Base-by-base conservation (phyloP, 495 filamentous ascomycete genomes). In the Penicillium pulvis region DNA sequence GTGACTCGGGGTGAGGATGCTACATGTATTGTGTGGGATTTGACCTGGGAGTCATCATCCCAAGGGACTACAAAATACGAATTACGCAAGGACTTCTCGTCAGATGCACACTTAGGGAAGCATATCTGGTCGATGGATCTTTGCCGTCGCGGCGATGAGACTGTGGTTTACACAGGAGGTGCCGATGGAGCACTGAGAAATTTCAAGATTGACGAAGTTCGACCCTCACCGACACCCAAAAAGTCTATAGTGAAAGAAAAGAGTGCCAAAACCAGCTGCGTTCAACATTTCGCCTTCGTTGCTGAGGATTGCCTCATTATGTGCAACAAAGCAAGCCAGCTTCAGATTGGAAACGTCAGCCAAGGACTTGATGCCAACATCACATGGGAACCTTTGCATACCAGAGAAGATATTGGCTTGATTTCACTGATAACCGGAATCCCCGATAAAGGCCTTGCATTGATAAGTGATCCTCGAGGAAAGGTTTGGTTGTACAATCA, bases 111-210 rank as follows among this genome's bases (percentile, higher is more conserved):
- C 67, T 77, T 73, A 30, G 93, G 94, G 30, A 98, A 97, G 70
- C 90, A 97, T 65, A 86, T 97, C n/a, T 97, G 92, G 92, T 87
- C 91, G 2, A 72, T 84, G 26, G 85, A 83, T 11, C 65, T 88
- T 9, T 60, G 62, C n/a, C 60, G 35, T 14, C 53, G 51, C 6
- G 60, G 60, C 8, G 57, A 65, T 30, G 58, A 70, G 7, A 68
- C 63, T 11, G 51, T 83, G 0, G 67, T 95, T 58, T 85, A 85
- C n/a, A 93, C 89, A 42, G 94, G 93, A 2, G 94, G 91, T n/a
- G 86, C 89, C 19, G 94, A 98, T 76, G 90, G 92, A 12, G 75
- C 75, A 30, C 60, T 83, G 75, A 82, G 72, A 55, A 67, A 55
- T 53, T 68, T 69, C 36, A 51, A 48, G 31, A 59, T 66, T n/a